Conservation (phyloP, 2,329 filamentous ascomycete species). For the Ploettnerulaceae sp. region DNA sequence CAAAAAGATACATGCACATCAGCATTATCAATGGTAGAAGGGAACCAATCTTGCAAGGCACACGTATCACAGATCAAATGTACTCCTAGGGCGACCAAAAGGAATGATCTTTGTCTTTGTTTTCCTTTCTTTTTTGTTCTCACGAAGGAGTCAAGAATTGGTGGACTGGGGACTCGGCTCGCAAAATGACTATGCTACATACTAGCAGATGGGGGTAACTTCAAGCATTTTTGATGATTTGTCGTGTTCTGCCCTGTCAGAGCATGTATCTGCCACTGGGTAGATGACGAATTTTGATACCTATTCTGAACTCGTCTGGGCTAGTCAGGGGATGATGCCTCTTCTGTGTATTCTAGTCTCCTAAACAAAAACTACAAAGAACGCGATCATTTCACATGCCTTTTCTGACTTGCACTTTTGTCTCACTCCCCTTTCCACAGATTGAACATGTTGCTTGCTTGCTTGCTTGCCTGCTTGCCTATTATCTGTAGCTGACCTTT, state of each 20-base stretch:
- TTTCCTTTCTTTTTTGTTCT: not conserved
- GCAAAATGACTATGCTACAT: too few species aligned
- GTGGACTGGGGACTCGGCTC: too few species aligned
- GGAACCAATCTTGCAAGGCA: not conserved
- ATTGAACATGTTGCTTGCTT: too few species aligned
- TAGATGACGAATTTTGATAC: too few species aligned
- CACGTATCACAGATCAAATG: constrained; percentile 1
- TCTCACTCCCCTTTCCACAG: too few species aligned
- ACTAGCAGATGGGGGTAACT: too few species aligned
- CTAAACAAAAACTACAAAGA: not conserved
- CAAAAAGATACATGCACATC: too few species aligned
- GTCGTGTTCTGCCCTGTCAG: not conserved
- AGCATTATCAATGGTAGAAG: constrained; percentile 2
- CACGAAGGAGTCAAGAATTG: not conserved
- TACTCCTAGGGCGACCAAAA: not conserved
- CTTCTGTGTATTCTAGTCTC: constrained; percentile 10
- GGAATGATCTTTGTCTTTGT: not conserved
- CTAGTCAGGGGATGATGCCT: not conserved
- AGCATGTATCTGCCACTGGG: too few species aligned
- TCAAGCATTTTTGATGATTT: too few species aligned
- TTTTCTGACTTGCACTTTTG: too few species aligned
- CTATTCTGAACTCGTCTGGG: not conserved
- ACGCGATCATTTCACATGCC: not conserved
- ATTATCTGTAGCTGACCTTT: too few species aligned
- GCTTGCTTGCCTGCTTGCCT: too few species aligned